These are phyloP conservation scores for Grosmannia clavigera DNA, from an alignment of 2,329 filamentous ascomycete genomes.

Conservation along the genomic window DNA sequence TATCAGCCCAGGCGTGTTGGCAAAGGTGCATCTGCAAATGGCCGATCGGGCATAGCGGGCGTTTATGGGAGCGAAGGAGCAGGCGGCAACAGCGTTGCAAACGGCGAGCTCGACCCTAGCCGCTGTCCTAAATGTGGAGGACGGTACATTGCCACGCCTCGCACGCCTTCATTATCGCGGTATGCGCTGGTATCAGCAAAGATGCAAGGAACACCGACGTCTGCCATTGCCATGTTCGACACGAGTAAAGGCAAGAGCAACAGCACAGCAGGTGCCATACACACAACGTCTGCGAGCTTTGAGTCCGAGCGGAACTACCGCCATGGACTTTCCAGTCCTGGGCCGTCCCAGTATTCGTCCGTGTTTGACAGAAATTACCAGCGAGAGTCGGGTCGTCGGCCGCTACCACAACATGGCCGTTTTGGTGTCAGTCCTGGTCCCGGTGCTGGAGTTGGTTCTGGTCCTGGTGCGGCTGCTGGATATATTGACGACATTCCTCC, in stretches of 20 bases:
- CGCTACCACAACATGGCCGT: slow-evolving; percentile 4
- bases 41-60: background rate
- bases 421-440: background rate
- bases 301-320: slow-evolving; percentile 18
- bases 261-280: slow-evolving; percentile 8
- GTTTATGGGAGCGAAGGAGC: background rate
- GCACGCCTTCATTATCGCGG: slow-evolving; percentile 39
- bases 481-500: slow-evolving; percentile 29
- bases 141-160: slow-evolving; percentile 49
- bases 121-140: slow-evolving; percentile 63
- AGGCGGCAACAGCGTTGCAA: slow-evolving; percentile 31
- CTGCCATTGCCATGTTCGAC: background rate
- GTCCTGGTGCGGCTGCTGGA: background rate
- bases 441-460: background rate
- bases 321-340: slow-evolving; percentile 14
- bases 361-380: background rate
- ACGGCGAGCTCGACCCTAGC: slow-evolving; percentile 25
- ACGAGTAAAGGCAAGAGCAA: slow-evolving; percentile 15
- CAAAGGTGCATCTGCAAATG: slow-evolving; percentile 16
- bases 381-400: slow-evolving; percentile 2
- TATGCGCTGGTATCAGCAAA: slow-evolving; percentile 1
- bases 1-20: slow-evolving; percentile 72
- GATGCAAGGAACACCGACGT: background rate
- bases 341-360: background rate
- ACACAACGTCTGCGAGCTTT: slow-evolving; percentile 13